Evolutionary conservation across 2,329 filamentous ascomycete species (phyloP).

Genomic region (Gaeumannomyces sp.): DNA sequence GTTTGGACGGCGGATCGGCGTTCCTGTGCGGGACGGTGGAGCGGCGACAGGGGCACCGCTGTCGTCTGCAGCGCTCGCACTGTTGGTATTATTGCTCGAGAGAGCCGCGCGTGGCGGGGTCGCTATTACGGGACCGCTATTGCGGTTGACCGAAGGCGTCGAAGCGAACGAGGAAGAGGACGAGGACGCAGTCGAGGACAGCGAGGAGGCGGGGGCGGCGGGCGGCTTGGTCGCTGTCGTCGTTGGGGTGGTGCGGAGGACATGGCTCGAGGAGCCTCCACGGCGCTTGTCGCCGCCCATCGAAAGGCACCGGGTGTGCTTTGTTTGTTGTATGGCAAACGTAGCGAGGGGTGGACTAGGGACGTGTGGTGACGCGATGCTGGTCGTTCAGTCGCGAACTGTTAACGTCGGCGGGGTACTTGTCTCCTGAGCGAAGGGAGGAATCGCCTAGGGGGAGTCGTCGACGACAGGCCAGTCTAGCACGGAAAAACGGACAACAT

Average conservation of each 20-base stretch:
- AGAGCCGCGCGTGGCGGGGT: conserved; percentile 35
- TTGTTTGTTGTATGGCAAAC: not conserved
- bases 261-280: conserved; percentile 21
- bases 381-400: too few species aligned
- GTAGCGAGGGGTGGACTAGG: too few species aligned
- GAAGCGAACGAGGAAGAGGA: conserved; percentile 20
- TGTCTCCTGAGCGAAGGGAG: not conserved
- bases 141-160: conserved; percentile 9
- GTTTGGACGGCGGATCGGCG: not conserved
- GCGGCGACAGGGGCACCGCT: not conserved
- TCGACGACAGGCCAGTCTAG: too few species aligned
- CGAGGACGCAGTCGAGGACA: conserved; percentile 18
- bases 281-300: conserved; percentile 19
- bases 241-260: conserved; percentile 25
- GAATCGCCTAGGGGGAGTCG: not conserved
- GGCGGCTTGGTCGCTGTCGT: conserved; percentile 18
- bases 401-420: not conserved
- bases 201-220: conserved; percentile 24
- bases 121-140: conserved; percentile 29
- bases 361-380: too few species aligned
- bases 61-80: conserved; percentile 8
- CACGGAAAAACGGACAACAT: too few species aligned
- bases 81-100: conserved; percentile 19
- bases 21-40: not conserved
- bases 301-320: not conserved